Percentiles rank a stretch among this genome's conserved stretches.
Conservation (phyloP, 2,329 filamentous ascomycete genomes). For the Fusarium coffeatum region DNA sequence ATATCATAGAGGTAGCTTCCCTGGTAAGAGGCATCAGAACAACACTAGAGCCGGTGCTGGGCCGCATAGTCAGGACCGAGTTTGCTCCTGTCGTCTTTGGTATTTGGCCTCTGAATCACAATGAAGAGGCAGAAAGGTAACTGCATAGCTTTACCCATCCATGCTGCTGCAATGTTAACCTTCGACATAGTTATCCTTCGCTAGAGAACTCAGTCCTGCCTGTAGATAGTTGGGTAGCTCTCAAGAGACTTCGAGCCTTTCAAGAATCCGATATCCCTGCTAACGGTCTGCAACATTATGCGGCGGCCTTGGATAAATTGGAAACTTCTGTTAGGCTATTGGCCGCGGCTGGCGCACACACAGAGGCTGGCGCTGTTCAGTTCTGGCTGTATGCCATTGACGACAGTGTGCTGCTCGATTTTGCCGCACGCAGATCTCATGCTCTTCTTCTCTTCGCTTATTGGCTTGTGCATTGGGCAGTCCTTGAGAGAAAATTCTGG, state of each 20-base stretch:
- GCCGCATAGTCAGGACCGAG: slow-evolving; percentile 37
- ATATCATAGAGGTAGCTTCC: slow-evolving; percentile 37
- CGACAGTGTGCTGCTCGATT: slow-evolving; percentile 45
- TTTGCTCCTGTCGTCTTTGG: slow-evolving; percentile 43
- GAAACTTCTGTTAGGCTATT: slow-evolving; percentile 35
- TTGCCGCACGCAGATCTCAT: slow-evolving; percentile 39
- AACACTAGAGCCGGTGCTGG: slow-evolving; percentile 33
- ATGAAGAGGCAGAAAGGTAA: slow-evolving; percentile 22
- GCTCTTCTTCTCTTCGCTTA: slow-evolving; percentile 46
- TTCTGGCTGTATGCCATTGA: slow-evolving; percentile 46
- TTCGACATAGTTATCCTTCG: slow-evolving; percentile 15
- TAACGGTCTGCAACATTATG: slow-evolving; percentile 35
- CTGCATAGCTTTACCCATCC: no score
- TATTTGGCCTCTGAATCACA: slow-evolving; percentile 27
- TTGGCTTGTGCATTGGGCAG: slow-evolving; percentile 41
- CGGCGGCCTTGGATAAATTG: slow-evolving; percentile 31
- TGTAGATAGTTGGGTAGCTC: slow-evolving; percentile 38
- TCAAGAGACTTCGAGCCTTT: slow-evolving; percentile 39
- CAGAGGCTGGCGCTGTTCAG: slow-evolving; percentile 38
- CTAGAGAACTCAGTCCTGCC: slow-evolving; percentile 40
- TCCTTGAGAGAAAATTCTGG: slow-evolving; percentile 46
- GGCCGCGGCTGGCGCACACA: slow-evolving; percentile 39
- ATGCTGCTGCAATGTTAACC: background rate
- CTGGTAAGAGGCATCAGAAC: slow-evolving; percentile 41
- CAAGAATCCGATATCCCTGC: slow-evolving; percentile 37